Conservation (phyloP, 257 asterid genomes). For the Scutellaria minor region DNA sequence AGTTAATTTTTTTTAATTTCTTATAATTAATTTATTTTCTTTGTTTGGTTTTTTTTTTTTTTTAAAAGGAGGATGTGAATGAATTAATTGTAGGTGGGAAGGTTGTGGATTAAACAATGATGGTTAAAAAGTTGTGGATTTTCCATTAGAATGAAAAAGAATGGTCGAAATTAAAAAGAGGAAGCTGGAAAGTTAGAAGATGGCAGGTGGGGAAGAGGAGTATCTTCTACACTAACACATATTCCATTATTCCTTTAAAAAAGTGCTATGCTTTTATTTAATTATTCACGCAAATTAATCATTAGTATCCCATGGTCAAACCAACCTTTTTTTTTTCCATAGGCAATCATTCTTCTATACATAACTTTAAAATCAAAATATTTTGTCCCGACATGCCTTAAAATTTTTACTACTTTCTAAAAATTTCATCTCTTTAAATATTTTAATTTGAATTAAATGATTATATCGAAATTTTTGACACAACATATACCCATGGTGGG, state of each 20-base stretch:
- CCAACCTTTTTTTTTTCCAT: background rate
- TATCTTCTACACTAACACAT: slow-evolving; percentile 22
- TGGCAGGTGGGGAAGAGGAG: slow-evolving; percentile 26
- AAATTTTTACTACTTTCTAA: too few relatives aligned
- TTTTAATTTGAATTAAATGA: too few relatives aligned
- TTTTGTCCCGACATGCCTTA: too few relatives aligned
- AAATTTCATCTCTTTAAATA: too few relatives aligned
- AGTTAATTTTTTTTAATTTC: too few relatives aligned
- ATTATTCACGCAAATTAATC: background rate
- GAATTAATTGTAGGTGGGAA: background rate
- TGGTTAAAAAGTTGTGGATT: background rate
- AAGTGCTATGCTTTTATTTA: background rate
- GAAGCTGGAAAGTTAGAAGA: slow-evolving; percentile 18
- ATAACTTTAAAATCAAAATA: too few relatives aligned
- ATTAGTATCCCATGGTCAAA: slow-evolving; percentile 12
- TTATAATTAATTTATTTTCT: too few relatives aligned
- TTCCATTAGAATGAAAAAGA: slow-evolving; percentile 27
- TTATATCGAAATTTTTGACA: too few relatives aligned
- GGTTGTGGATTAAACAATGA: background rate
- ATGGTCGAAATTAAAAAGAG: slow-evolving; percentile 31
- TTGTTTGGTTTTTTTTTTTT: too few relatives aligned
- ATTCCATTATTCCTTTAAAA: background rate
- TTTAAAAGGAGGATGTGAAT: too few relatives aligned
- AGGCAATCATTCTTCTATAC: background rate
- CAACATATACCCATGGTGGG: too few relatives aligned